Percentiles rank a stretch among this genome's conserved stretches.
phyloP scores from a whole-genome alignment of 148 eudicot genomes.

The Simmondsia chinensis region DNA sequence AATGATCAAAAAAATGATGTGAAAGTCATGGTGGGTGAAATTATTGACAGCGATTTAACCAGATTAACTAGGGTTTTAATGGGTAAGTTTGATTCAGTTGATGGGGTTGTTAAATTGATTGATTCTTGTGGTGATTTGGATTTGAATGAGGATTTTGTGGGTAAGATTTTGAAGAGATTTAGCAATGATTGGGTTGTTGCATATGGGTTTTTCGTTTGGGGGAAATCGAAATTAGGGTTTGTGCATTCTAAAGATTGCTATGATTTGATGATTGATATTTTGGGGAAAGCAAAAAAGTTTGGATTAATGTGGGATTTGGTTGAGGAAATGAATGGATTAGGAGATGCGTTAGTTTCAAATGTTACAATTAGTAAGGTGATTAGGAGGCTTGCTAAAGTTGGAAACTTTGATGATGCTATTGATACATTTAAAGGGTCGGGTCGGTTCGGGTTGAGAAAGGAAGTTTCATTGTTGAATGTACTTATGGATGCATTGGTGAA shows the following conservation, averaged over 20 bases:
- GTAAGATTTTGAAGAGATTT: constrained; percentile 55
- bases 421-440: constrained; percentile 48
- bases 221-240: constrained; percentile 26
- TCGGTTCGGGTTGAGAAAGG: constrained; percentile 37
- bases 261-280: constrained; percentile 58
- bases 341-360: constrained; percentile 39
- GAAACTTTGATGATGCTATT: constrained; percentile 46
- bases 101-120: constrained; percentile 34
- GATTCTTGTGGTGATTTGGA: constrained; percentile 15
- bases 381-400: constrained; percentile 59
- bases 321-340: constrained; percentile 50
- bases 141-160: constrained; percentile 44
- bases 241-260: constrained; percentile 35
- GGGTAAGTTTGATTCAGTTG: constrained; percentile 30
- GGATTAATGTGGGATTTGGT: constrained; percentile 60
- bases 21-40: constrained; percentile 23
- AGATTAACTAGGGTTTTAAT: constrained; percentile 36
- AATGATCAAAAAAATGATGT: constrained; percentile 20
- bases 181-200: constrained; percentile 53
- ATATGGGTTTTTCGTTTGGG: constrained; percentile 80
- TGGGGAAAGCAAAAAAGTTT: constrained; percentile 62
- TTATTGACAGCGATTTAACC: constrained; percentile 39
- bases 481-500: constrained; percentile 65
- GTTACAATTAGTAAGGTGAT: constrained; percentile 49
- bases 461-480: constrained; percentile 36